Evolutionary conservation across 768 basidiomycete species (phyloP), one percentile per base, ranked within the genome.

Genomic region (Lyophyllum semitale): DNA sequence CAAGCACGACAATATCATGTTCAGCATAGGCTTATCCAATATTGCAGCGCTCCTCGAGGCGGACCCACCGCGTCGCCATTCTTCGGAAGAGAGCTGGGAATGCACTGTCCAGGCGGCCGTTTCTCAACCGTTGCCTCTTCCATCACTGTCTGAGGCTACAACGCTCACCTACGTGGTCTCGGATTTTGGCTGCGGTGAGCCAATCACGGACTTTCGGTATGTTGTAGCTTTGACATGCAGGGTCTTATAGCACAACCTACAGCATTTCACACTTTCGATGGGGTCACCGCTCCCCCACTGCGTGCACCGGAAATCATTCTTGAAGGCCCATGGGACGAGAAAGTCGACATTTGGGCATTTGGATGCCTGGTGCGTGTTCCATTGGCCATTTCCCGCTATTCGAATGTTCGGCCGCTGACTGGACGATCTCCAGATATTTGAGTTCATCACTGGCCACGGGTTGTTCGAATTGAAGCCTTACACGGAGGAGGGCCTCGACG

Each of bases 311-410:
- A 72, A 57, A 48, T 61, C n/a, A 53, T 65, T 52, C 54, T 72
- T n/a, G 53, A 57, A 20, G 63, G 63, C 20, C 54, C 55, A 20
- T 72, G 68, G 67, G 60, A 68, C 35, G 54, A 57, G 52, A 62
- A 60, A 35, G 66, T 65, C 8, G 69, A 72, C 48, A 68, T 71
- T 35, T 71, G 71, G 69, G 51, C 67, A 8, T 67, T 68, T 51
- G 69, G 69, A 30, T 72, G 67, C 60, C 51, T 68, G 54, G 69
- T 70, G 52, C 40, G 50, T 35, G 11, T 35, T 9, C 11, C 11
- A 9, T 35, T 35, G 33, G 48, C 6, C n/a, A 20, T 9, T 46
- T 46, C 13, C 30, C 18, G 8, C 27, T 30, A 41, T 23, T 29
- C 20, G 12, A 26, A 37, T n/a, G n/a, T n/a, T n/a, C 35, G n/a